Percentiles rank a stretch among this genome's conserved stretches.
Conservation (phyloP, 805 yeast genomes). For the Sugiyamaella americana region DNA sequence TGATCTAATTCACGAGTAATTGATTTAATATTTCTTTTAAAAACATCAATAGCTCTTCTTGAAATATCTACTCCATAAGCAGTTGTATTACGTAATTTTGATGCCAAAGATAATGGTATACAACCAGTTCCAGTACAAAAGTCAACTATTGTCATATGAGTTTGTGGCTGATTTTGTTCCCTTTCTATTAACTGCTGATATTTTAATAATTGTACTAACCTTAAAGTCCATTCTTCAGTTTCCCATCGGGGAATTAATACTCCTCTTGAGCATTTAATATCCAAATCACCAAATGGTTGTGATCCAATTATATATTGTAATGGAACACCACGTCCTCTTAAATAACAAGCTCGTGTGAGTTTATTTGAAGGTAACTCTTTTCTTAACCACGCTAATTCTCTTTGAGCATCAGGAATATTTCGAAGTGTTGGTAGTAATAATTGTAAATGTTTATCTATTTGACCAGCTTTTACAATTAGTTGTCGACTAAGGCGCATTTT, state of each 20-base stretch:
- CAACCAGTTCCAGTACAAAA: constrained; percentile 90
- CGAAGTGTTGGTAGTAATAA: constrained; percentile 22
- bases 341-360: constrained; percentile 49
- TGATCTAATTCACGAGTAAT: background rate
- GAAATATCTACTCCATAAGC: constrained; percentile 49
- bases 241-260: constrained; percentile 93
- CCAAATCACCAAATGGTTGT: constrained; percentile 78
- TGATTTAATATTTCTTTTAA: constrained; percentile 38
- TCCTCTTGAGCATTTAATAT: constrained; percentile 50
- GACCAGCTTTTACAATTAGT: constrained; percentile 12
- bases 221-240: constrained; percentile 82
- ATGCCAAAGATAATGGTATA: constrained; percentile 51
- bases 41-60: constrained; percentile 44
- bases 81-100: constrained; percentile 22
- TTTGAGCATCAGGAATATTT: constrained; percentile 37
- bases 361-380: constrained; percentile 43
- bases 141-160: constrained; percentile 42
- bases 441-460: constrained; percentile 18
- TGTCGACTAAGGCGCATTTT: constrained; percentile 22
- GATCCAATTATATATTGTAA: constrained; percentile 77
- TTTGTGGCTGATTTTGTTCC: background rate
- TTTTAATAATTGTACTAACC: constrained; percentile 28
- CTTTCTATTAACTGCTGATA: constrained; percentile 14
- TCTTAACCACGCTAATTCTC: constrained; percentile 60
- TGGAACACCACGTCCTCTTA: constrained; percentile 55